phyloP scores from a whole-genome alignment of 1,284 basidiomycete species.

The Takashimella koratensis region DNA sequence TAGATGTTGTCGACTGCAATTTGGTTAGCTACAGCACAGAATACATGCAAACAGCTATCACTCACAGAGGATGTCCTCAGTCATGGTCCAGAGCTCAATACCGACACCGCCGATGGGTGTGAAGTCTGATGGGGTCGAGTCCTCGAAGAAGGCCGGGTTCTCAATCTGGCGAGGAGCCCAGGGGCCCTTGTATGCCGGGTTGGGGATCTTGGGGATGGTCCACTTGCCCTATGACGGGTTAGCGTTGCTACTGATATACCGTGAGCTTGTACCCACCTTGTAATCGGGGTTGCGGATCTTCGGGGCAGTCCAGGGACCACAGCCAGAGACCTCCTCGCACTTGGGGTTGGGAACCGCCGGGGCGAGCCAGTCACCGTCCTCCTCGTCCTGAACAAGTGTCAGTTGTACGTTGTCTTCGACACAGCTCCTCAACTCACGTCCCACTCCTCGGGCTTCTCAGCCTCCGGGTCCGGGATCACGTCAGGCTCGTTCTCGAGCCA shows the following conservation, averaged over 20 bases:
- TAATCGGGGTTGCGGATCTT: slow-evolving; percentile 84
- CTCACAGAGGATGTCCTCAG: slow-evolving; percentile 81
- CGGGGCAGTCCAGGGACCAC: slow-evolving; percentile 87
- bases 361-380: slow-evolving; percentile 97
- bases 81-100: slow-evolving; percentile 99
- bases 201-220: slow-evolving; percentile 88
- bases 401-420: too few relatives aligned
- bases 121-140: slow-evolving; percentile 79
- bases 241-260: slow-evolving; percentile 1
- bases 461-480: slow-evolving; percentile 83
- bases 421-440: slow-evolving; percentile 62
- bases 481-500: slow-evolving; percentile 91
- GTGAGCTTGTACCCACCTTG: too few relatives aligned
- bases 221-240: slow-evolving; percentile 81
- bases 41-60: slow-evolving; percentile 1
- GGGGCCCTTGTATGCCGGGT: slow-evolving; percentile 94
- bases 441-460: slow-evolving; percentile 99
- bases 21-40: slow-evolving; percentile 1
- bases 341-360: slow-evolving; percentile 85
- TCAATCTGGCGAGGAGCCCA: slow-evolving; percentile 89
- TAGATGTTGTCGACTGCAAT: slow-evolving; percentile 76
- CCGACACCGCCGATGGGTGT: slow-evolving; percentile 87
- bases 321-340: slow-evolving; percentile 84
- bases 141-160: slow-evolving; percentile 92
- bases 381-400: slow-evolving; percentile 76